Conservation (phyloP, 257 asterid species). For the Anisodus tanguticus region DNA sequence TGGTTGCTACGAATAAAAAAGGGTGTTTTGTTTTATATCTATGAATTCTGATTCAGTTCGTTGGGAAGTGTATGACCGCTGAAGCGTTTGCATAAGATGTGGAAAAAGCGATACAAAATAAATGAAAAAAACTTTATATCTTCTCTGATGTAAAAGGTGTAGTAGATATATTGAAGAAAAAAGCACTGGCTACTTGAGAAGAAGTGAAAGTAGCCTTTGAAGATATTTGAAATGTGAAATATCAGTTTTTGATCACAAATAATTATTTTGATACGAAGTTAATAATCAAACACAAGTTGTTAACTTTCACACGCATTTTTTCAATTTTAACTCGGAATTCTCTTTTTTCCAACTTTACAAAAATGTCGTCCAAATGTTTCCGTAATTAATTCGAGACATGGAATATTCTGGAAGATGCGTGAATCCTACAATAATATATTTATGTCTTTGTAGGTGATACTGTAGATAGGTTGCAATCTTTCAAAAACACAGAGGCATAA, state of each 20-base stretch:
- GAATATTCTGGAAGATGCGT: background rate
- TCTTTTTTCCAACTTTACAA: background rate
- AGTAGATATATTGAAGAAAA: too few relatives aligned
- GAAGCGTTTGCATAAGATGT: too few relatives aligned
- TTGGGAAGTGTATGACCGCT: too few relatives aligned
- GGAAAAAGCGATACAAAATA: too few relatives aligned
- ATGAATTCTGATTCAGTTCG: too few relatives aligned
- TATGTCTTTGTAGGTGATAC: conserved; percentile 8
- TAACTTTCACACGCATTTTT: background rate
- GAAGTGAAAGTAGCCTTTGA: too few relatives aligned
- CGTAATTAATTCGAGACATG: background rate
- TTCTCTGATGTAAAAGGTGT: too few relatives aligned
- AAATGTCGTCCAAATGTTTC: background rate
- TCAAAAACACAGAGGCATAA: background rate
- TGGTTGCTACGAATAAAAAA: too few relatives aligned
- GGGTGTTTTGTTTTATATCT: too few relatives aligned
- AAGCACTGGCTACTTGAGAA: too few relatives aligned
- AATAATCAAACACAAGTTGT: background rate
- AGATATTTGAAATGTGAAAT: background rate
- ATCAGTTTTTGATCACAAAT: background rate
- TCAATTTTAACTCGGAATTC: background rate
- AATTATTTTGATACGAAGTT: background rate
- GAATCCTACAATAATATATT: background rate
- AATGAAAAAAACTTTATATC: too few relatives aligned
- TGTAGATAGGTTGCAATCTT: background rate